Conservation (phyloP, 2,329 filamentous ascomycete species). For the Scytalidium sp. region DNA sequence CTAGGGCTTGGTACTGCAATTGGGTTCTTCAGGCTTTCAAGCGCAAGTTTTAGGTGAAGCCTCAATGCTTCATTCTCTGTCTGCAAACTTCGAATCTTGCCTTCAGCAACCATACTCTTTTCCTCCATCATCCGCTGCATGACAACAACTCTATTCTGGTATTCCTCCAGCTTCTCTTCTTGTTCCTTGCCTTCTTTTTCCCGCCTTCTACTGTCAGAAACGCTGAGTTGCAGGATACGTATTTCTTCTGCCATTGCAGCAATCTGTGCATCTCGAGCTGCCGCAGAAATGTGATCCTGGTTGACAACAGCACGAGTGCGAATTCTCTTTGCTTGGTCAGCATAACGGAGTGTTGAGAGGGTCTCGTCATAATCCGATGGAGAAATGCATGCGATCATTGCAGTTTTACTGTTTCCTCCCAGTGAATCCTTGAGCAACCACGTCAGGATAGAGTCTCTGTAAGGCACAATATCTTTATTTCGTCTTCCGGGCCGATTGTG, state of each 20-base stretch:
- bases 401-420: slow-evolving; percentile 95
- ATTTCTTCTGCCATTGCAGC: slow-evolving; percentile 95
- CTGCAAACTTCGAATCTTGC: slow-evolving; percentile 86
- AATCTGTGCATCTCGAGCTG: slow-evolving; percentile 92
- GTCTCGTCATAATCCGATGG: slow-evolving; percentile 97
- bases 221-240: slow-evolving; percentile 74
- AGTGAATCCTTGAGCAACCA: slow-evolving; percentile 95
- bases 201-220: slow-evolving; percentile 60
- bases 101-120: slow-evolving; percentile 82
- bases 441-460: slow-evolving; percentile 80
- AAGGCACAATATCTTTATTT: slow-evolving; percentile 76
- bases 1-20: slow-evolving; percentile 54
- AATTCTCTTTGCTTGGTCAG: slow-evolving; percentile 96
- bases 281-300: slow-evolving; percentile 88
- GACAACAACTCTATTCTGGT: slow-evolving; percentile 82
- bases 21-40: slow-evolving; percentile 86
- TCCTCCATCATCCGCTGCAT: slow-evolving; percentile 98
- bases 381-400: slow-evolving; percentile 98
- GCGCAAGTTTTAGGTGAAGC: slow-evolving; percentile 81
- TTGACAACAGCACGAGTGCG: slow-evolving; percentile 93
- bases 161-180: slow-evolving; percentile 87
- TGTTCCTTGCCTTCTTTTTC: slow-evolving; percentile 70
- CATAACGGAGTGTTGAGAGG: slow-evolving; percentile 90
- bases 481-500: slow-evolving; percentile 55
- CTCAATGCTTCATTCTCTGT: slow-evolving; percentile 88